A percentile compares a stretch with the other conserved stretches of the same genome.
phyloP scores from a whole-genome alignment of 202 grass and related monocot species.

The Panicum virgatum region DNA sequence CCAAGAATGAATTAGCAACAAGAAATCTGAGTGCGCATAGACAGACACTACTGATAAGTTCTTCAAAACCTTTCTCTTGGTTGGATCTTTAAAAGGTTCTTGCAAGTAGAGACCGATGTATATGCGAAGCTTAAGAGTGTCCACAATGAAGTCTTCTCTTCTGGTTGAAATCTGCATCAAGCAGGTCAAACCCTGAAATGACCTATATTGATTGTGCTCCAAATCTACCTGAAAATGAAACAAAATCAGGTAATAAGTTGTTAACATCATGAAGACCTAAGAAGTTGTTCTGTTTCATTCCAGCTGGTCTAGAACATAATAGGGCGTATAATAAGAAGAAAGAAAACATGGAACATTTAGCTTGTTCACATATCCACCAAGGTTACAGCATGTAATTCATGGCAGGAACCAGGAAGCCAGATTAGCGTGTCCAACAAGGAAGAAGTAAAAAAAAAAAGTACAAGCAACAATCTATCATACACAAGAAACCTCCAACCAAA shows the following conservation, averaged over 20 bases:
- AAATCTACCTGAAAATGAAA: conserved; percentile 87
- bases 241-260: conserved; percentile 30
- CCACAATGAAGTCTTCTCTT: conserved; percentile 91
- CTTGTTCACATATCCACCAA: conserved; percentile 2
- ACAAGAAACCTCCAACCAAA: not conserved
- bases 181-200: conserved; percentile 97
- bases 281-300: conserved; percentile 18
- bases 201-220: conserved; percentile 98
- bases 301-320: conserved; percentile 32
- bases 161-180: conserved; percentile 99
- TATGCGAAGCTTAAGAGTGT: conserved; percentile 93
- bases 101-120: conserved; percentile 77
- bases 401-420: not conserved
- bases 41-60: conserved; percentile 23
- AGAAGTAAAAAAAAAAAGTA: not conserved
- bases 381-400: not conserved
- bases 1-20: conserved; percentile 39
- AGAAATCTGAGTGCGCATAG: conserved; percentile 21
- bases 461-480: not conserved
- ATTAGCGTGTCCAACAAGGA: not conserved
- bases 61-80: conserved; percentile 78
- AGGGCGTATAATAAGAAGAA: not conserved
- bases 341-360: conserved; percentile 14
- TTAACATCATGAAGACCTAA: not conserved
- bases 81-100: conserved; percentile 86